Conservation (phyloP, 176 grass and related monocot genomes). For the Cenchrus fungigraminus region DNA sequence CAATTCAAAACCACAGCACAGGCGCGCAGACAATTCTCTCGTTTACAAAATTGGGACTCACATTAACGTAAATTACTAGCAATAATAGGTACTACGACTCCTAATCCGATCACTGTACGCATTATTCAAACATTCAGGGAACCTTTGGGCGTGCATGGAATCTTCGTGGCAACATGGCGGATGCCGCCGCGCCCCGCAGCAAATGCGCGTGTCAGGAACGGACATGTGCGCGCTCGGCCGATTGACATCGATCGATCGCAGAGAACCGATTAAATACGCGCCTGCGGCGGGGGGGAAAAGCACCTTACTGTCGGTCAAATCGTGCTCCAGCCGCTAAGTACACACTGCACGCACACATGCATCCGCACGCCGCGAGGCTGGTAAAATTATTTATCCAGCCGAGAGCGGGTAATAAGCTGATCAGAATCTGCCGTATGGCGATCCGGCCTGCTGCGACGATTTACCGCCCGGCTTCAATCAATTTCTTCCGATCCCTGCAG, state of each 20-base stretch:
- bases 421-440: constrained; percentile 12
- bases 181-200: background rate
- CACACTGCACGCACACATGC: background rate
- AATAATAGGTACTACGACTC: no score
- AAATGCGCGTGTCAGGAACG: constrained; percentile 38
- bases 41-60: no score
- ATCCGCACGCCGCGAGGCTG: background rate
- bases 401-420: background rate
- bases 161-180: constrained; percentile 35
- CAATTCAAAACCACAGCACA: constrained; percentile 17
- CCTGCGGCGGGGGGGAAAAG: constrained; percentile 17
- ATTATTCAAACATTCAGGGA: background rate
- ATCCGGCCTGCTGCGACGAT: background rate
- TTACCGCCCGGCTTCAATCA: background rate
- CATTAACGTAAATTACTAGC: no score
- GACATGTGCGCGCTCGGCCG: constrained; percentile 2
- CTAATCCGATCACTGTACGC: background rate
- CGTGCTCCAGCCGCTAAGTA: constrained; percentile 2
- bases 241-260: background rate
- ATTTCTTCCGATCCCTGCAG: background rate
- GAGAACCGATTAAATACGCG: constrained; percentile 6
- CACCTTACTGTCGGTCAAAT: constrained; percentile 20
- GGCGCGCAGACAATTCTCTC: background rate
- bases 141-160: constrained; percentile 18
- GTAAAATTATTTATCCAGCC: background rate